phyloP scores from a whole-genome alignment of 2,329 filamentous ascomycete species.

The Aspergillus sp. region DNA sequence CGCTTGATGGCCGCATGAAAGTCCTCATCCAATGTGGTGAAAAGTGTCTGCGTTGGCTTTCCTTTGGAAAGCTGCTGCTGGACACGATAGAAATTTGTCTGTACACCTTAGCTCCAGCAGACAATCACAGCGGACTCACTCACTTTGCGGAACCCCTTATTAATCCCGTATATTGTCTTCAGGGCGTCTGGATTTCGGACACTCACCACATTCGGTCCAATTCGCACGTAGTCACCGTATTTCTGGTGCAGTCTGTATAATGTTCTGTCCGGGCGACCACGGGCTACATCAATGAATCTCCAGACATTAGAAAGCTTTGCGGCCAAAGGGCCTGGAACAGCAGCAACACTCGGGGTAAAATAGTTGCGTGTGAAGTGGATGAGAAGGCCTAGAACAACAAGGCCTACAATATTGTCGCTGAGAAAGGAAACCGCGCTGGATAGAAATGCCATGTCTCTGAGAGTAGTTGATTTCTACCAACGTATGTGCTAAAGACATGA shows the following conservation, averaged over 20 bases:
- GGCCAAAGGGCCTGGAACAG: conserved; percentile 8
- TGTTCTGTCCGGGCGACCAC: conserved; percentile 9
- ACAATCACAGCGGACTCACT: neutral
- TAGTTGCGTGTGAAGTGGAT: conserved; percentile 10
- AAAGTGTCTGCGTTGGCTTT: conserved; percentile 13
- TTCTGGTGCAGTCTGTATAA: conserved; percentile 3
- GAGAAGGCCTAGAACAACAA: conserved; percentile 1
- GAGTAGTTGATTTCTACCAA: neutral
- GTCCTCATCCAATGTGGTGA: conserved; percentile 21
- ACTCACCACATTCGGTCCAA: conserved; percentile 14
- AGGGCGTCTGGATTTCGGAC: conserved; percentile 12
- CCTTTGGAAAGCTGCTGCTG: conserved; percentile 15
- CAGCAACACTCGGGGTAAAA: conserved; percentile 6
- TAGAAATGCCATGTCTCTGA: conserved; percentile 4
- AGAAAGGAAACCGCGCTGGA: conserved; percentile 5
- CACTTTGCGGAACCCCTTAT: conserved; percentile 13
- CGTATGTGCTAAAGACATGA: neutral
- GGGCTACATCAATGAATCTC: conserved; percentile 11
- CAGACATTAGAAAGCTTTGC: conserved; percentile 11
- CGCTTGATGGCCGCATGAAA: conserved; percentile 36
- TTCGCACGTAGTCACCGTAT: neutral
- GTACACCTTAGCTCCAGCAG: neutral
- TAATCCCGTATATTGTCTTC: conserved; percentile 15
- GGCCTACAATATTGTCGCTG: neutral
- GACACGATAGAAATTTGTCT: conserved; percentile 14